Conservation (phyloP, 192 early-diverging fungal species). For the Coemansia sp. region DNA sequence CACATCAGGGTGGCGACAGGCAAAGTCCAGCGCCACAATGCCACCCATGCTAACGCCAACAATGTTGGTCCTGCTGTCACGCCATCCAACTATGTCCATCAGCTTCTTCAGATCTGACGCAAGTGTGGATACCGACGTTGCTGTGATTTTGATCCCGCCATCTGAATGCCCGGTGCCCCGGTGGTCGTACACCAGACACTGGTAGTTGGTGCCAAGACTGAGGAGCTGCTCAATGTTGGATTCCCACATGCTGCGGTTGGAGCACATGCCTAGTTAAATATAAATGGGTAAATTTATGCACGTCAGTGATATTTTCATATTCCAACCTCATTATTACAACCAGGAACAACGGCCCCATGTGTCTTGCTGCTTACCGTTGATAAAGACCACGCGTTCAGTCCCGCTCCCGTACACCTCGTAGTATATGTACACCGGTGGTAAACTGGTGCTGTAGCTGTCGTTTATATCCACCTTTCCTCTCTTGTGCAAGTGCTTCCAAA, state of each 20-base stretch:
- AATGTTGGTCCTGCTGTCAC: conserved; percentile 57
- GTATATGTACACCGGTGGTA: conserved; percentile 22
- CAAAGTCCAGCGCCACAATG: conserved; percentile 79
- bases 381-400: conserved; percentile 24
- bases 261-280: conserved; percentile 33
- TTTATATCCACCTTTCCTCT: conserved; percentile 32
- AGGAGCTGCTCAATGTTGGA: conserved; percentile 58
- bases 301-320: too few species aligned
- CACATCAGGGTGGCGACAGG: conserved; percentile 54
- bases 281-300: too few species aligned
- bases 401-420: conserved; percentile 48
- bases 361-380: conserved; percentile 29
- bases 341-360: background rate
- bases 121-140: conserved; percentile 24
- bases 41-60: conserved; percentile 85
- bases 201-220: conserved; percentile 57
- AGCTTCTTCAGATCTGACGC: conserved; percentile 66
- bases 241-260: conserved; percentile 50
- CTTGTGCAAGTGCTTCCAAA: conserved; percentile 34
- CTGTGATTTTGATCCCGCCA: background rate
- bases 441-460: background rate
- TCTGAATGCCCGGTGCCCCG: conserved; percentile 67
- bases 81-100: conserved; percentile 70
- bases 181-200: conserved; percentile 78
- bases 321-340: too few species aligned